Percentiles rank a stretch among this genome's conserved stretches.
phyloP scores from a whole-genome alignment of 257 asterid genomes.

The Solanum sejunctum region DNA sequence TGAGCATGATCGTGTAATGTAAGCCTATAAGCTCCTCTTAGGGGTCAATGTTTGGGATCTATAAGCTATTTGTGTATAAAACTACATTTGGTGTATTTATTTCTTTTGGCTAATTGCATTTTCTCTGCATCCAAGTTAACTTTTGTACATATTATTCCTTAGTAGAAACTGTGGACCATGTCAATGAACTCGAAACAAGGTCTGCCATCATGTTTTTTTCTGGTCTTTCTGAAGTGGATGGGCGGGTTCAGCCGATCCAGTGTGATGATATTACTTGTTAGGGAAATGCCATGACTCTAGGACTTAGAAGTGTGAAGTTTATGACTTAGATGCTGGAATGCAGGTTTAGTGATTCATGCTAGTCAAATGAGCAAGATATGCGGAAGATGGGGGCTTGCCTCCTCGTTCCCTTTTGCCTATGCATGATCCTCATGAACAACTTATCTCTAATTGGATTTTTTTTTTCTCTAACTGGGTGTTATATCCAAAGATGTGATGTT shows the following conservation, averaged over 20 bases:
- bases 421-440: background rate
- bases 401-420: background rate
- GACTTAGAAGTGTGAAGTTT: background rate
- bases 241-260: background rate
- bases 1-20: background rate
- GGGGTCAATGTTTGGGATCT: background rate
- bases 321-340: background rate
- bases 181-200: background rate
- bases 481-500: background rate
- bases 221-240: background rate
- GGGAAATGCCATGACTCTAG: background rate
- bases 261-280: background rate
- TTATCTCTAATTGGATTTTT: background rate
- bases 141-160: background rate
- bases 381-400: background rate
- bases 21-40: background rate
- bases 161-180: background rate
- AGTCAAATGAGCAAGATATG: constrained; percentile 1
- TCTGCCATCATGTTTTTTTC: background rate
- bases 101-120: background rate
- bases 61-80: background rate
- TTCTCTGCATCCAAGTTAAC: background rate
- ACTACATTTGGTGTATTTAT: background rate
- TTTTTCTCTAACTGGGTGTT: background rate
- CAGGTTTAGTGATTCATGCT: constrained; percentile 4